Base-by-base conservation (phyloP, 1,284 basidiomycete species). In the Lentinula novae-zelandiae region DNA sequence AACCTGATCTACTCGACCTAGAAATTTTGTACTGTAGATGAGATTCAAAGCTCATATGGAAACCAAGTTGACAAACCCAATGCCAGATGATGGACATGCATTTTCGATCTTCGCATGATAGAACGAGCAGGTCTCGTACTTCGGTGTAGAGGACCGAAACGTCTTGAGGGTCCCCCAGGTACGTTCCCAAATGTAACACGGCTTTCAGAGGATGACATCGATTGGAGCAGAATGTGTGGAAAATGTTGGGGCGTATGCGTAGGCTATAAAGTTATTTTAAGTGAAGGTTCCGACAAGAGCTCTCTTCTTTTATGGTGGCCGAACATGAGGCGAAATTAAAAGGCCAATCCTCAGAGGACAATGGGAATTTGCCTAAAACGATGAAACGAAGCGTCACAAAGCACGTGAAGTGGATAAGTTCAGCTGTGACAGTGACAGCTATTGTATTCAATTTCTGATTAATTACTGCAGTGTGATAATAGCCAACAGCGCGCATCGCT, bases 71-170 rank as follows among this genome's bases (percentile, higher is more conserved):
- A 56, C 31, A 5, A 7, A 56, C 54, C 54, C 40, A n/a, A 42
- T 12, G 17, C 5, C 22, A 22, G 20, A 34, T 56, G 40, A 56
- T 31, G 54, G 4, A 33, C 17, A 39, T 49, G 49, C 36, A 15
- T 10, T 15, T 58, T 58, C 5, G 57, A 34, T 13, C 31, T 38
- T n/a, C 57, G 46, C 57, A 58, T 58, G 27, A 58, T 58, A 1
- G 57, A 51, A 33, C 57, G 57, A 34, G 48, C 46, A 51, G 57
- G 57, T 8, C 20, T 42, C 17, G 48, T 17, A 22, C 34, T 58
- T n/a, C 57, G 48, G 42, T 58, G 57, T 6, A 17, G 34, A 27
- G 57, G 57, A n/a, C 17, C 48, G 38, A 31, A 58, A 36, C 31
- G 48, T 31, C 57, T 50, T 51, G 42, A 46, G 46, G 54, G 40